A percentile compares a stretch with the other conserved stretches of the same genome.
phyloP scores from a whole-genome alignment of 176 grass and related monocot species.

The Tillandsia fasciculata region DNA sequence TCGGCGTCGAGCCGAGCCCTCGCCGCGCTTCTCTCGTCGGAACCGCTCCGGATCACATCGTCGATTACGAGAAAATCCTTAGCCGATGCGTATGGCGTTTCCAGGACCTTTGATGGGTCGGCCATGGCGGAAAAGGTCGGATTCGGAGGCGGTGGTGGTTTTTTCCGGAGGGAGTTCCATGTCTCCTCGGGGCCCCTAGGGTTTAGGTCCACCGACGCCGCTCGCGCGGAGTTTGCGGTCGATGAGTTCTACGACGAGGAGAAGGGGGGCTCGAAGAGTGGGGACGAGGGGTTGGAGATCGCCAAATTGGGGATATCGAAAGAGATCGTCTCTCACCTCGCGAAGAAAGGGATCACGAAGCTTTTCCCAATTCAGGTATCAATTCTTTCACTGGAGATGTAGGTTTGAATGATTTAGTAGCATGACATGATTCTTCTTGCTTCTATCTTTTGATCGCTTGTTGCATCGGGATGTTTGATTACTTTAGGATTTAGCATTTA shows the following conservation, averaged over 20 bases:
- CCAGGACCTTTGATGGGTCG: neutral
- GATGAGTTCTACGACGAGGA: slow-evolving; percentile 38
- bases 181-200: slow-evolving; percentile 21
- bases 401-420: neutral
- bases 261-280: slow-evolving; percentile 16
- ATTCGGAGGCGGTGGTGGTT: neutral
- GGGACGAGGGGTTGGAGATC: slow-evolving; percentile 56
- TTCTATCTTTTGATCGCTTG: neutral
- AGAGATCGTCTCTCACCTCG: slow-evolving; percentile 60
- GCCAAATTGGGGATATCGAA: slow-evolving; percentile 63
- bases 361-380: slow-evolving; percentile 94
- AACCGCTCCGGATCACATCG: neutral
- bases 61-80: neutral
- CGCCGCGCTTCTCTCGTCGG: slow-evolving; percentile 22
- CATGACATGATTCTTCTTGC: slow-evolving; percentile 6
- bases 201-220: slow-evolving; percentile 30
- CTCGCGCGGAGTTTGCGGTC: slow-evolving; percentile 29
- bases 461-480: neutral
- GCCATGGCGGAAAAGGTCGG: neutral
- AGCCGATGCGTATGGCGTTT: neutral
- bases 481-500: no score
- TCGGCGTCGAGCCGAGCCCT: slow-evolving; percentile 31
- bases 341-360: slow-evolving; percentile 57
- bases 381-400: neutral
- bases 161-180: slow-evolving; percentile 38